These are phyloP conservation scores for Cercophora samala DNA, from an alignment of 495 filamentous ascomycete species.

Conservation along the genomic window DNA sequence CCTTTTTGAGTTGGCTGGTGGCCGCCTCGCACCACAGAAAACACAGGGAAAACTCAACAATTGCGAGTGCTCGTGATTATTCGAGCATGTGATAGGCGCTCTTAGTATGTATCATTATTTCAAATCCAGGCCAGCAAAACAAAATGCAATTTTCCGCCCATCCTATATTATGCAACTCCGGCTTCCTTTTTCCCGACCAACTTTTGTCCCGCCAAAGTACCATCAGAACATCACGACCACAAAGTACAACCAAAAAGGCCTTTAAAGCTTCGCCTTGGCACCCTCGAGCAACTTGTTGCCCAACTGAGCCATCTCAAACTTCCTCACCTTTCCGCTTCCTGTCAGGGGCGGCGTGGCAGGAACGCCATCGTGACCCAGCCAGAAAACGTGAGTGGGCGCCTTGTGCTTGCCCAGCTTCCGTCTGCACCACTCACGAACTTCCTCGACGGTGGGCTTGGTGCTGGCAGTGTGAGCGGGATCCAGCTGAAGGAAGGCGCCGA, in stretches of 20 bases:
- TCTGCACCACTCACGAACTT: slow-evolving; percentile 58
- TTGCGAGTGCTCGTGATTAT: no score
- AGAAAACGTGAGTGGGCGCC: slow-evolving; percentile 63
- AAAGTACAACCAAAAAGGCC: not conserved
- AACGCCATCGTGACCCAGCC: slow-evolving; percentile 60
- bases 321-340: slow-evolving; percentile 69
- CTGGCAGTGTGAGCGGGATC: slow-evolving; percentile 23
- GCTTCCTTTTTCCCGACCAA: not conserved
- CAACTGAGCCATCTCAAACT: slow-evolving; percentile 60
- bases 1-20: no score
- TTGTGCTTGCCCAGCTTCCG: slow-evolving; percentile 63
- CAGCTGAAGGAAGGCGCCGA: slow-evolving; percentile 57
- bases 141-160: not conserved
- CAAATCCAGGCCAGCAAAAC: not conserved
- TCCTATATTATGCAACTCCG: not conserved
- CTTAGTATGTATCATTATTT: not conserved
- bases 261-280: slow-evolving; percentile 39
- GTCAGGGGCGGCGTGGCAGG: slow-evolving; percentile 57
- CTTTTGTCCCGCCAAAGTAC: not conserved
- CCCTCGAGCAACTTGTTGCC: slow-evolving; percentile 49
- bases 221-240: not conserved
- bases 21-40: no score
- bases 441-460: slow-evolving; percentile 40
- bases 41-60: no score
- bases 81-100: no score